These are phyloP conservation scores for Yarrowia bubula DNA, from an alignment of 805 yeast genomes.

Conservation along the genomic window DNA sequence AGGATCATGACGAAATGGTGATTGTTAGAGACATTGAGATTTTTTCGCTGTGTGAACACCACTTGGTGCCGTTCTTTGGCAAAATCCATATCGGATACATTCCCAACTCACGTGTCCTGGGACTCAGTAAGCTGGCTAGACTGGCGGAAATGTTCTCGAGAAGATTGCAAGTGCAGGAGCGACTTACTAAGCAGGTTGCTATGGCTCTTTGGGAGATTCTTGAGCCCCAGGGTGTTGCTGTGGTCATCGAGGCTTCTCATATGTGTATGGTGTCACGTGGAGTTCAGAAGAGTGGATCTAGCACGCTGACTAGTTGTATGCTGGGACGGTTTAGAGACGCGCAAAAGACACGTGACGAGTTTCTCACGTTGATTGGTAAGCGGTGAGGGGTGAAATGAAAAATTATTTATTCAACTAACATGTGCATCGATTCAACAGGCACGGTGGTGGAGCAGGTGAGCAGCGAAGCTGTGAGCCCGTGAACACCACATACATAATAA, in stretches of 20 bases:
- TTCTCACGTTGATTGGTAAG: slow-evolving; percentile 74
- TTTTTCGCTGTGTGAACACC: slow-evolving; percentile 94
- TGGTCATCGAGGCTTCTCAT: slow-evolving; percentile 94
- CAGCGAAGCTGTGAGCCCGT: too few relatives aligned
- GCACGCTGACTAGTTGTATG: slow-evolving; percentile 95
- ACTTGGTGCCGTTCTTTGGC: slow-evolving; percentile 94
- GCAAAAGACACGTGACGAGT: slow-evolving; percentile 95
- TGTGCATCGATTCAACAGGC: slow-evolving; percentile 27
- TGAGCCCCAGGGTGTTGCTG: slow-evolving; percentile 96
- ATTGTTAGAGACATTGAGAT: slow-evolving; percentile 93
- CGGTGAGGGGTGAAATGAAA: slow-evolving; percentile 36
- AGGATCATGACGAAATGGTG: slow-evolving; percentile 98
- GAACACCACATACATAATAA: not conserved
- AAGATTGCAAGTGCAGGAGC: slow-evolving; percentile 95
- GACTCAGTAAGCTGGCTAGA: slow-evolving; percentile 88
- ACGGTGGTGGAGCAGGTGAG: not conserved
- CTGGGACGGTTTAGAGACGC: slow-evolving; percentile 91
- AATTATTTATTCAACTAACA: slow-evolving; percentile 27
- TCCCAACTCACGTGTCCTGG: slow-evolving; percentile 89
- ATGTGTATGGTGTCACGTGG: slow-evolving; percentile 99
- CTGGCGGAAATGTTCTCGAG: slow-evolving; percentile 96
- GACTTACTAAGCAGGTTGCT: slow-evolving; percentile 95
- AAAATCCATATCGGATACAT: slow-evolving; percentile 98
- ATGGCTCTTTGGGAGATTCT: slow-evolving; percentile 89
- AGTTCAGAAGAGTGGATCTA: slow-evolving; percentile 90